Percentiles rank a stretch among this genome's conserved stretches.
These are phyloP conservation scores for Centella asiatica DNA, from an alignment of 129 eudicot genomes.

Conservation along the genomic window DNA sequence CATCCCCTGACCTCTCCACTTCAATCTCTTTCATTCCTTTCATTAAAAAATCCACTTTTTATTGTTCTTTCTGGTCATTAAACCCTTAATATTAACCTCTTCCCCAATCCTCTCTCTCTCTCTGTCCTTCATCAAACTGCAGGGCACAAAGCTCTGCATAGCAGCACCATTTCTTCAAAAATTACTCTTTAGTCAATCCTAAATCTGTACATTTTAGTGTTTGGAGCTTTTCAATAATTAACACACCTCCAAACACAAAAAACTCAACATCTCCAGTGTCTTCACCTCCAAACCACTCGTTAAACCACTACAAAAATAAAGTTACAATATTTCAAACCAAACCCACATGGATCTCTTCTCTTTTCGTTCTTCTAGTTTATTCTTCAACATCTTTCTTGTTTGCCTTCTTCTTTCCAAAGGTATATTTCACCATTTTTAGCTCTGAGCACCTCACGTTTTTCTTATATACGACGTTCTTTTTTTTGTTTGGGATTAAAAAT, in stretches of 20 bases:
- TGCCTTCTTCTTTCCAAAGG: conserved; percentile 38
- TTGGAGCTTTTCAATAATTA: neutral
- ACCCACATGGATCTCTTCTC: conserved; percentile 42
- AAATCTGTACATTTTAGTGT: neutral
- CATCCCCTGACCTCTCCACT: neutral
- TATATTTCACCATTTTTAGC: conserved; percentile 7
- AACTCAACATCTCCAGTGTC: neutral
- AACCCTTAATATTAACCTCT: neutral
- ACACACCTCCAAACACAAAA: conserved; percentile 2
- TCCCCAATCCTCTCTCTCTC: neutral
- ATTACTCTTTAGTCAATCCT: too few species aligned
- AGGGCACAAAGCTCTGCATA: neutral
- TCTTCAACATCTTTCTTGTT: conserved; percentile 25
- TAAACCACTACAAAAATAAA: neutral
- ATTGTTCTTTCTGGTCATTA: conserved; percentile 6
- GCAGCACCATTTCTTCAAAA: neutral
- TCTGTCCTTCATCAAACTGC: neutral
- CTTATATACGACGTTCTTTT: neutral
- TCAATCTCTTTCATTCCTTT: neutral
- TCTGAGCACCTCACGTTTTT: conserved; percentile 2
- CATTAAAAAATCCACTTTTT: conserved; percentile 6
- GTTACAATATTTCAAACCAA: neutral
- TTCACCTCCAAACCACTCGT: neutral
- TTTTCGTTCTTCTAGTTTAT: conserved; percentile 8
- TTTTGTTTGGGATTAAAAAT: too few species aligned